Percentiles rank a stretch among this genome's conserved stretches.
phyloP scores from a whole-genome alignment of 2,329 filamentous ascomycete genomes.

The Xylaria sp. region DNA sequence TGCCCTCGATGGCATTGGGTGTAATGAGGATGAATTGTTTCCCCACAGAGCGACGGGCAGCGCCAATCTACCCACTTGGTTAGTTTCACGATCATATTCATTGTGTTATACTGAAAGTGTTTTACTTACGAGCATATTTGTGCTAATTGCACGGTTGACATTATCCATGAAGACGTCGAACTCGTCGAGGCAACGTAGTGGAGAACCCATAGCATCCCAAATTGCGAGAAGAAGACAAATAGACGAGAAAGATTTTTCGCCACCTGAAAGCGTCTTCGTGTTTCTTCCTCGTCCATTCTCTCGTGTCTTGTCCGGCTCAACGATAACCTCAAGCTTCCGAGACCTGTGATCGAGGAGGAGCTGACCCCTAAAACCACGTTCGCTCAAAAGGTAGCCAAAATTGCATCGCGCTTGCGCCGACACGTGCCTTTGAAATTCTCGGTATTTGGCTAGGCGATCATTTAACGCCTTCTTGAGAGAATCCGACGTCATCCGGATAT shows the following conservation, averaged over 20 bases:
- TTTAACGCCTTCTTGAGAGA: slow-evolving; percentile 69
- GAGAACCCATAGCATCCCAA: slow-evolving; percentile 98
- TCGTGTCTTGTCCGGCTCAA: slow-evolving; percentile 76
- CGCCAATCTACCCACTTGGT: slow-evolving; percentile 70
- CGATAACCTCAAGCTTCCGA: slow-evolving; percentile 80
- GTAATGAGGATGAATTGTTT: slow-evolving; percentile 97
- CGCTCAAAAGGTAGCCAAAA: slow-evolving; percentile 88
- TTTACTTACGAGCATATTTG: slow-evolving; percentile 84
- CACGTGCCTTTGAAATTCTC: slow-evolving; percentile 83
- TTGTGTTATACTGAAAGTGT: neutral
- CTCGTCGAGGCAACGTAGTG: slow-evolving; percentile 93
- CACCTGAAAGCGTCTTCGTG: slow-evolving; percentile 92
- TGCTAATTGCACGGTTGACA: slow-evolving; percentile 92
- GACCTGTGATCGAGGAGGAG: slow-evolving; percentile 80
- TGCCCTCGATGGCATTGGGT: slow-evolving; percentile 80
- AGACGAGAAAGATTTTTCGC: slow-evolving; percentile 97
- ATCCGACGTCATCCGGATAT: slow-evolving; percentile 54
- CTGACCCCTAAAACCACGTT: slow-evolving; percentile 86
- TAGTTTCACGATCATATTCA: slow-evolving; percentile 32
- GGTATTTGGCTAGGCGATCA: slow-evolving; percentile 79
- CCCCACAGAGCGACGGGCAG: slow-evolving; percentile 86
- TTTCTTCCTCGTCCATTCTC: slow-evolving; percentile 77
- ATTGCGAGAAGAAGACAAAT: slow-evolving; percentile 92
- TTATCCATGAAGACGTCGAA: slow-evolving; percentile 99
- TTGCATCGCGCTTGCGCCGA: slow-evolving; percentile 85